A percentile compares a stretch with the other conserved stretches of the same genome.
Evolutionary conservation across 495 filamentous ascomycete species (phyloP).

Genomic region (Hypoxylon trugodes): DNA sequence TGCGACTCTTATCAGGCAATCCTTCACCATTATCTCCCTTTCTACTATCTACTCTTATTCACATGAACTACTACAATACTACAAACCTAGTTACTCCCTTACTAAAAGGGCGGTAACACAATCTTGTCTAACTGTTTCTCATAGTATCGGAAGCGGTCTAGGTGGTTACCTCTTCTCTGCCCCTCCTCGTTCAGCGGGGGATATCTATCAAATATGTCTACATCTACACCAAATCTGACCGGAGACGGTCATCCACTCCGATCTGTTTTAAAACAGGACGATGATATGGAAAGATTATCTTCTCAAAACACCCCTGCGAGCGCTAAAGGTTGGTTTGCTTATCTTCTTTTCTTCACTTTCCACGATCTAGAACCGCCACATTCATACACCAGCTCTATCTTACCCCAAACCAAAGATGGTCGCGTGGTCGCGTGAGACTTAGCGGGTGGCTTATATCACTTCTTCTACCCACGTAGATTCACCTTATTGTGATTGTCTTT

Average conservation of each 20-base stretch:
- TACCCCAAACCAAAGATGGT: neutral
- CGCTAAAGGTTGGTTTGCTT: constrained; percentile 53
- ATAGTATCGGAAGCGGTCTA: too few relatives aligned
- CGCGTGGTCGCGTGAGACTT: constrained; percentile 9
- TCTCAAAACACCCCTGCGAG: constrained; percentile 40
- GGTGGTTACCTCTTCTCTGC: neutral
- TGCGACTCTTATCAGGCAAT: constrained; percentile 25
- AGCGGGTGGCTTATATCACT: constrained; percentile 2
- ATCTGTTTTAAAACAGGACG: constrained; percentile 55
- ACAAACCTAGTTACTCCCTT: too few relatives aligned
- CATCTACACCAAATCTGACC: constrained; percentile 36
- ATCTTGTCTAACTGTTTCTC: too few relatives aligned
- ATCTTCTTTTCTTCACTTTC: constrained; percentile 1
- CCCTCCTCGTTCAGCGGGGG: constrained; percentile 19
- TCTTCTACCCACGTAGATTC: neutral
- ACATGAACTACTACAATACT: too few relatives aligned
- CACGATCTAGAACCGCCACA: neutral
- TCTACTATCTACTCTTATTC: neutral
- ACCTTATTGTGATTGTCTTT: neutral
- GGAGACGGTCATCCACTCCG: constrained; percentile 46
- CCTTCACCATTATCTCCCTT: neutral
- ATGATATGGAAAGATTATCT: constrained; percentile 49
- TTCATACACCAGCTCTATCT: neutral
- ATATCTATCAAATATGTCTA: constrained; percentile 31
- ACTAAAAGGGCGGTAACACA: too few relatives aligned